Evolutionary conservation across 2,329 filamentous ascomycete genomes (phyloP), one percentile per base, ranked within the genome.

Genomic region (Zarea fungicola): DNA sequence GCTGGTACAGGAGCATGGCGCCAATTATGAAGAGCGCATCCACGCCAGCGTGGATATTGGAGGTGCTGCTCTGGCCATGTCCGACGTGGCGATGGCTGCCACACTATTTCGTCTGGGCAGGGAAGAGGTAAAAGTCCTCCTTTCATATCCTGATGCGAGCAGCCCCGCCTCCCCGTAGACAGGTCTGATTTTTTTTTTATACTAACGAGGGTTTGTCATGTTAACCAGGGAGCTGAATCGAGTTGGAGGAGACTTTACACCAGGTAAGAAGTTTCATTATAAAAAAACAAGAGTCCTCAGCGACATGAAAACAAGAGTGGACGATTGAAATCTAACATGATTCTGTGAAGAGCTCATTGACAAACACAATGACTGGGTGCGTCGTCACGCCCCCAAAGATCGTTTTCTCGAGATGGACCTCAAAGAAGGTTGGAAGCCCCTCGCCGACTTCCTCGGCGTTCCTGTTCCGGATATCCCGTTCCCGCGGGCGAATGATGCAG

Each of bases 1-100:
- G 59, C 28, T 71, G 68, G 67, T 62, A 61, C 53, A 54, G 59
- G 49, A 69, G 65, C 48, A 57, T 62, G 52, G 35, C 52, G 48
- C 36, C 52, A 10, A 52, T 63, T 9, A 52, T 53, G 3, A 52
- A 50, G 11, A 47, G 19, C 44, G 26, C 40, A 16, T 21, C 44
- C 43, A 49, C 36, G 28, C 26, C 35, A 34, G 42, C 26, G 50
- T 32, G n/a, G 26, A 13, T 47, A 19, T 28, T 54, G 13, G 41
- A 47, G 14, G 35, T 42, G 18, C 40, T 53, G 16, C 44, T 54
- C 13, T 36, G 29, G 18, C 50, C 51, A n/a, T 49, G 52, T 16
- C 53, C 53, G 21, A 49, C 48, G 8, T 51, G 47, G 51, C 31
- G 53, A 18, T 55, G 53, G 53, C 52, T 41, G 32, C 53, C 40